These are phyloP conservation scores for Tulasnella sp. DNA, from an alignment of 768 basidiomycete species.

Conservation along the genomic window DNA sequence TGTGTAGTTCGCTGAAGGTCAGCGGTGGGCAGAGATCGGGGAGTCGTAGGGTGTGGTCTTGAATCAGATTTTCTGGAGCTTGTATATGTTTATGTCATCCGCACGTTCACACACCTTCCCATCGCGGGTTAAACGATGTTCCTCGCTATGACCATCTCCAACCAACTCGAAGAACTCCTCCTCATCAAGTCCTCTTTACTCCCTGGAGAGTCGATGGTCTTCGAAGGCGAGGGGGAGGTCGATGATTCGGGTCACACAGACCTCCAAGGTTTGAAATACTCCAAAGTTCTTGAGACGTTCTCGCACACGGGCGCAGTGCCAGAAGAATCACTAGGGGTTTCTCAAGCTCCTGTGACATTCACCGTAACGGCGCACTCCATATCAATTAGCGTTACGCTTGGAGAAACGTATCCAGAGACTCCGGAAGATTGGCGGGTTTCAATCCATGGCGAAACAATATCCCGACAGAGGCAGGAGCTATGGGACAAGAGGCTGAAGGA, in stretches of 20 bases:
- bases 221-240: constrained; percentile 6
- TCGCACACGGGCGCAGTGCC: not conserved
- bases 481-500: not conserved
- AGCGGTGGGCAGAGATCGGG: not conserved
- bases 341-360: not conserved
- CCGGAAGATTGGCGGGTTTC: constrained; percentile 45
- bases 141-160: constrained; percentile 21
- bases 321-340: not conserved
- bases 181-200: constrained; percentile 56
- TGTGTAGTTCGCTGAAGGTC: not conserved
- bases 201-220: constrained; percentile 43
- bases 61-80: not conserved
- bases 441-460: constrained; percentile 33
- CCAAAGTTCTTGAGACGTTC: not conserved
- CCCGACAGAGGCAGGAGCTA: constrained; percentile 29
- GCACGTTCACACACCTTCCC: not conserved
- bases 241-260: not conserved
- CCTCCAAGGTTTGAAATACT: not conserved
- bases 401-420: constrained; percentile 41
- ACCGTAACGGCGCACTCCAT: not conserved
- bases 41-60: not conserved
- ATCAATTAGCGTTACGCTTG: constrained; percentile 38
- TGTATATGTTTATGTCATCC: not conserved
- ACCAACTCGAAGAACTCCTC: constrained; percentile 46
- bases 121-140: not conserved